A percentile compares a stretch with the other conserved stretches of the same genome.
Evolutionary conservation across 2,329 filamentous ascomycete species (phyloP).

Genomic region (Neurospora sp.): DNA sequence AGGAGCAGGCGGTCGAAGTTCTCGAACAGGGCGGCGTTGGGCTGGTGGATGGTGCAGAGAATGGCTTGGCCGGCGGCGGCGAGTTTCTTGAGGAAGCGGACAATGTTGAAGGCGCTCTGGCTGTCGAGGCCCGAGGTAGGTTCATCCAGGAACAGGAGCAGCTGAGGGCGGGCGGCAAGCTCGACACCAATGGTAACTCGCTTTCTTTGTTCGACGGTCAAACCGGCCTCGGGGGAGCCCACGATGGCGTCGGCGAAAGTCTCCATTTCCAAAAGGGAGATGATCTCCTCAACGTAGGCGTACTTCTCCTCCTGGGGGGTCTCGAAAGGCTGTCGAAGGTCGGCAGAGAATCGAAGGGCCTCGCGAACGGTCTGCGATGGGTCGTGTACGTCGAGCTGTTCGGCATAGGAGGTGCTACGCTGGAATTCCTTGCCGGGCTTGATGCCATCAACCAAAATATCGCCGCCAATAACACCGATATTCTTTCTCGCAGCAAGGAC

Average conservation of each 20-base stretch:
- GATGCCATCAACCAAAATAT: conserved; percentile 46
- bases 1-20: conserved; percentile 78
- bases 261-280: conserved; percentile 49
- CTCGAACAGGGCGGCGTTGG: conserved; percentile 77
- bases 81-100: conserved; percentile 68
- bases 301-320: conserved; percentile 46
- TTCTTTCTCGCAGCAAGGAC: conserved; percentile 57
- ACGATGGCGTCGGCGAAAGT: conserved; percentile 49
- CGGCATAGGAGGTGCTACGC: conserved; percentile 51
- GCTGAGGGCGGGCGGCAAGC: conserved; percentile 69
- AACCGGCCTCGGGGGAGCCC: conserved; percentile 54
- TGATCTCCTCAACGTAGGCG: conserved; percentile 49
- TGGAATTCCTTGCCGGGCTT: conserved; percentile 52
- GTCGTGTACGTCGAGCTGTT: conserved; percentile 54
- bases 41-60: conserved; percentile 85
- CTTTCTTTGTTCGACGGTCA: conserved; percentile 57
- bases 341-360: conserved; percentile 53
- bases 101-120: conserved; percentile 66
- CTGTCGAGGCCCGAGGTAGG: conserved; percentile 67
- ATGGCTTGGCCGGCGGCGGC: conserved; percentile 77
- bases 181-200: conserved; percentile 90
- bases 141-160: conserved; percentile 71
- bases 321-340: conserved; percentile 46
- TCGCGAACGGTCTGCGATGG: conserved; percentile 54
- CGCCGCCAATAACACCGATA: conserved; percentile 48